A percentile compares a stretch with the other conserved stretches of the same genome.
Conservation (phyloP, 2,329 filamentous ascomycete genomes). For the Berkeleyomyces rouxiae region DNA sequence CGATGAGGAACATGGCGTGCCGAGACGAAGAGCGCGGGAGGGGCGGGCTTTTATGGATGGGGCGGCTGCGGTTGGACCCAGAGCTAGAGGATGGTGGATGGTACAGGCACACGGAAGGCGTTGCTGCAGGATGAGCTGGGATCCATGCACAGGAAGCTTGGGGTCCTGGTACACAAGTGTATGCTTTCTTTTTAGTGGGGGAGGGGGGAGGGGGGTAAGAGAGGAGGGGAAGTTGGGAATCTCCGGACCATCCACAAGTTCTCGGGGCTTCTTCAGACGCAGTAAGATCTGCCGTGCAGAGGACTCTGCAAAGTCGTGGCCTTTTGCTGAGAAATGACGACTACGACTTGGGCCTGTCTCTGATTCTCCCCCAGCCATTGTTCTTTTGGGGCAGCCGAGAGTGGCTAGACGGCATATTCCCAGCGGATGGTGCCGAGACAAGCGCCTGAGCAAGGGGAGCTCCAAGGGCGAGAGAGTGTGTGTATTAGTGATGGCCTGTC, state of each 20-base stretch:
- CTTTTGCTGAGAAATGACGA: too few species aligned
- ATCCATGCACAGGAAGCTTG: neutral
- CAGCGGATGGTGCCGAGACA: neutral
- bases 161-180: neutral
- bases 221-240: neutral
- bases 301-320: too few species aligned
- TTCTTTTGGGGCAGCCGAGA: neutral
- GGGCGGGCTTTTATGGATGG: neutral
- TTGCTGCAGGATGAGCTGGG: neutral
- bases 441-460: neutral
- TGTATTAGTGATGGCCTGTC: neutral
- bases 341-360: neutral
- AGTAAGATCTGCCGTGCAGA: too few species aligned
- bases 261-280: too few species aligned
- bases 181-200: neutral
- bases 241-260: too few species aligned
- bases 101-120: neutral
- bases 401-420: neutral
- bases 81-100: neutral
- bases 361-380: neutral
- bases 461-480: neutral
- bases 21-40: neutral
- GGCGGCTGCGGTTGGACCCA: neutral
- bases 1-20: conserved; percentile 6
- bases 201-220: neutral